Evolutionary conservation across 2,329 filamentous ascomycete species (phyloP), one percentile per base, ranked within the genome.

Genomic region (Cryphonectria naterciae): DNA sequence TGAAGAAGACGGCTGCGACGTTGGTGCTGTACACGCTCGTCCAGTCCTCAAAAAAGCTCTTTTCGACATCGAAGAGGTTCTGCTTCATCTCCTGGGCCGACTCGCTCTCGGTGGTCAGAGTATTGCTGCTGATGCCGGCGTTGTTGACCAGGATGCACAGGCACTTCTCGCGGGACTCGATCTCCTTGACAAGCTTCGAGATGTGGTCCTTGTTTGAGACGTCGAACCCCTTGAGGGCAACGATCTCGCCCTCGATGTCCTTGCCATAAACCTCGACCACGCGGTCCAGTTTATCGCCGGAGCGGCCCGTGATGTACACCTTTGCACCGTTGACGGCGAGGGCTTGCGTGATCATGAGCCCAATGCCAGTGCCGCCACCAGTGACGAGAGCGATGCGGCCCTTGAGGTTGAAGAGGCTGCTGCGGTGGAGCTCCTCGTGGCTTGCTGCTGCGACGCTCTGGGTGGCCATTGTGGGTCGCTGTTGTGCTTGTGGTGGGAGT

Each of bases 1-100:
- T 84, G 74, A 91, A 92, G 82, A 89, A 92, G 69, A 89, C 84
- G 72, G 87, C 88, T 43, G 93, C 88, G 15, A 95, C 92, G 74
- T 97, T 94, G 28, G 92, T 93, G 71, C 88, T 87, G 83, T 92
- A 95, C 0, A 89, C 88, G 56, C 86, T 81, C n/a, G 85, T 86
- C 93, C 93, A 96, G 75, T 91, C 88, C 46, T 93, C 88, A 70
- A 92, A 85, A 0, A 82, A 88, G 2, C 81, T 78, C 1, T 79
- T 76, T 69, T 91, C 85, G 58, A 87, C 84, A 66, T 94, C 88
- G 82, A 94, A 96, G 39, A 93, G 83, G 78, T 90, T 89, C 69
- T 87, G 77, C 73, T 85, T 87, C 71, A 91, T 82, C 68, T 85
- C 83, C 0, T 78, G 76, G 0, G 85, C 83, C 0, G 86, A 84